Percentiles rank a stretch among this genome's conserved stretches.
Evolutionary conservation across 139 green algal species (phyloP).

Genomic region (Marvania coccoides): DNA sequence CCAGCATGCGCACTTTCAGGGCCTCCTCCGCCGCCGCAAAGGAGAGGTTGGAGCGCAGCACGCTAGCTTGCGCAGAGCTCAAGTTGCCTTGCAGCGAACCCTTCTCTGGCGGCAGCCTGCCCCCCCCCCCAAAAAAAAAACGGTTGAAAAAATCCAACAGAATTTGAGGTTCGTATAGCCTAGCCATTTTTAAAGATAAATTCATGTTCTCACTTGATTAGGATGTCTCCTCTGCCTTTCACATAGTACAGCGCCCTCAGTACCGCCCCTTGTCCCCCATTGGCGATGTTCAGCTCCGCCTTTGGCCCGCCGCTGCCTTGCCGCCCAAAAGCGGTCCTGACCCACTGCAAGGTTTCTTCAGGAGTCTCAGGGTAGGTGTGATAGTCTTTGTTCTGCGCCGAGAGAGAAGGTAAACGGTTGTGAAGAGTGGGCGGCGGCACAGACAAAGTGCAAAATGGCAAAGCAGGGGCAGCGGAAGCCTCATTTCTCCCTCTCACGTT

Average conservation of each 20-base stretch:
- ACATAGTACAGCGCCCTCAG: no score
- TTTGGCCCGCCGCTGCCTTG: not conserved
- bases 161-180: no score
- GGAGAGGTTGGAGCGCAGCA: not conserved
- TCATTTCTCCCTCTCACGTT: not conserved
- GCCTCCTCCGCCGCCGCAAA: not conserved
- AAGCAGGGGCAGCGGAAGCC: not conserved
- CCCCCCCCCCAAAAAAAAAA: not conserved
- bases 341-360: not conserved
- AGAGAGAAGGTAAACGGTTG: conserved; percentile 20
- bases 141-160: no score
- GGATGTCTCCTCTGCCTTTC: no score
- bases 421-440: not conserved
- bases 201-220: no score
- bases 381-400: no score
- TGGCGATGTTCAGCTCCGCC: not conserved
- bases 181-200: no score
- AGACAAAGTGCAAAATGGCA: no score
- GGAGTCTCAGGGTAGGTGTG: no score
- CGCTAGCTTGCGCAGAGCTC: not conserved
- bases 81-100: not conserved
- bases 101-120: not conserved
- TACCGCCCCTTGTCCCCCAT: no score
- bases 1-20: no score
- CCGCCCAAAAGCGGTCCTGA: not conserved